These are phyloP conservation scores for Pleoardoris graminearum DNA, from an alignment of 2,329 filamentous ascomycete species.

Conservation along the genomic window DNA sequence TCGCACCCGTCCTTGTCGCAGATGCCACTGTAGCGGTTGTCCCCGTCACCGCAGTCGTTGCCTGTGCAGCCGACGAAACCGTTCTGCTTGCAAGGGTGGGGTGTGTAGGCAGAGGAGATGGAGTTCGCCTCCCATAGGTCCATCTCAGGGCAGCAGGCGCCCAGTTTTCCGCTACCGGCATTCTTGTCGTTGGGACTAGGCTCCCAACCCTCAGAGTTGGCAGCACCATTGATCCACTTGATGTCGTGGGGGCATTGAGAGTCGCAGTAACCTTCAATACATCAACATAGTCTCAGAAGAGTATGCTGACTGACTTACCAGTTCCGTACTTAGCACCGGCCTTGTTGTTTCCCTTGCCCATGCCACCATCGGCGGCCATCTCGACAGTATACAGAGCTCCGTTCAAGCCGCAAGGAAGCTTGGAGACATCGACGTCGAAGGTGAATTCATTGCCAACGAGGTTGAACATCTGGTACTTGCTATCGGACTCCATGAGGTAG, in stretches of 20 bases:
- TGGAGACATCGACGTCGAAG: conserved; percentile 57
- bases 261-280: conserved; percentile 41
- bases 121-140: conserved; percentile 73
- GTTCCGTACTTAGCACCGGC: conserved; percentile 62
- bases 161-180: conserved; percentile 57
- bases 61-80: conserved; percentile 59
- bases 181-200: conserved; percentile 58
- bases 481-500: conserved; percentile 48
- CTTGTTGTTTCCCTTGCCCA: conserved; percentile 55
- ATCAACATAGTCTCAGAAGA: background rate
- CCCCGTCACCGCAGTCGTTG: conserved; percentile 46
- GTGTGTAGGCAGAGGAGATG: conserved; percentile 66
- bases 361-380: conserved; percentile 66
- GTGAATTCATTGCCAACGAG: conserved; percentile 48
- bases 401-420: conserved; percentile 70
- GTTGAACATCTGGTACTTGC: conserved; percentile 50
- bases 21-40: conserved; percentile 61
- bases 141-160: conserved; percentile 70
- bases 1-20: conserved; percentile 73
- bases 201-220: conserved; percentile 60
- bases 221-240: conserved; percentile 58
- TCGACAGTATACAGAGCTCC: conserved; percentile 58
- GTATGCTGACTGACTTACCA: conserved; percentile 49
- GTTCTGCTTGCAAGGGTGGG: conserved; percentile 63
- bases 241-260: conserved; percentile 51